Base-by-base conservation (phyloP, 1,284 basidiomycete species). In the Phylloboletellus chloephorus region DNA sequence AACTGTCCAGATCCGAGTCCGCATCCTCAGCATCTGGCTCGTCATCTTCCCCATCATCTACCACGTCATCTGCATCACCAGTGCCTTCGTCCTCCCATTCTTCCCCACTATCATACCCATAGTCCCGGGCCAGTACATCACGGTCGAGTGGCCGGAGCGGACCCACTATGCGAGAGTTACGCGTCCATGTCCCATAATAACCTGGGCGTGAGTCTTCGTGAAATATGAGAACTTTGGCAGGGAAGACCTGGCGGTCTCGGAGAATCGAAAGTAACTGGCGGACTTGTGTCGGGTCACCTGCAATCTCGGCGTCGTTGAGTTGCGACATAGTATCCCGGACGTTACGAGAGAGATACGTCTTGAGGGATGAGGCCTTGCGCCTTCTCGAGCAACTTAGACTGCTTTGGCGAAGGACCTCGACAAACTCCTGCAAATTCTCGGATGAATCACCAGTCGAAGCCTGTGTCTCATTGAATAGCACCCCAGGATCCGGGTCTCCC, bases 161-260 rank as follows among this genome's bases (percentile, higher is more conserved):
- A 2, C 83, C 79, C 42, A 93, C 76, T 37, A 76, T 62, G 11
- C 68, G 68, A 16, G 86, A 88, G 45, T 69, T 76, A 37, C 82
- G 79, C 8, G 88, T 89, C 83, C 85, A 92, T 12, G 89, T 92
- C 19, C 88, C 89, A 52, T 81, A 82, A 61, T 90, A 93, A 2
- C 87, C 88, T 13, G 89, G 89, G 23, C 89, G 77, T 0, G 73
- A 71, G 57, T 92, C 86, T 46, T 82, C 81, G 16, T 69, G 61
- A 60, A 90, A 92, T 46, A 86, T 79, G 32, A 93, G 66, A 2
- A 80, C 73, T 61, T 90, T 92, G 22, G 76, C 74, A 0, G 80
- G 80, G 23, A 88, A 63, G n/a, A 67, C 49, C 8, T 58, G 60
- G 9, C 83, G 78, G 46, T 86, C 70, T 39, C 67, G 66, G 11